Base-by-base conservation (phyloP, 2,329 filamentous ascomycete genomes). In the Beauveria scarabaeidicola region DNA sequence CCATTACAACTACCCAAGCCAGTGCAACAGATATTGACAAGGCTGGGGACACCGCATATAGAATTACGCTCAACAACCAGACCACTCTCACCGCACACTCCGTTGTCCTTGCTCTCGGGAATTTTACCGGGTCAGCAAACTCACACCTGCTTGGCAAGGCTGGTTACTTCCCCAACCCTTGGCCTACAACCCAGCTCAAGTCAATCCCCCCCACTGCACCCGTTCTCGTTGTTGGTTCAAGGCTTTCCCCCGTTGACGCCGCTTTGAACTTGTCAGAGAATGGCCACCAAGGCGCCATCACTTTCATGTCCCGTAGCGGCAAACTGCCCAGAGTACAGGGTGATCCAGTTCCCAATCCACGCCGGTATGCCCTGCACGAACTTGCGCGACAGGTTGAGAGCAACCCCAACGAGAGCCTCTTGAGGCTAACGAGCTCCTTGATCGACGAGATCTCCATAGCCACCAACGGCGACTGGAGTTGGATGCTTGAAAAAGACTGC, bases 291-390 rank as follows among this genome's bases (percentile, higher is more conserved):
- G 53, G 59, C 2, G 53, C 59, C n/a, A 57, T 61, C 27, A 61
- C 59, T 1, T 61, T 61, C 47, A 58, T 61, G 59, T 61, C 59
- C 1, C 59, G 59, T 5, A 61, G 59, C 40, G 59, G 59, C 27
- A 40, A 47, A 15, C 47, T 61, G 5, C 59, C 59, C 9, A 38
- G 48, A 13, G 59, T 61, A 1, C 59, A 61, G n/a, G 59, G 53
- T 10, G 52, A 57, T 3, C 59, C 59, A 5, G 47, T 52, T 1
- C 38, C 59, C 8, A 56, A 56, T 27, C 52, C 52, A 9, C 59
- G 59, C 6, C 52, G 53, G 5, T 57, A 61, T 36, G 40, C 40
- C 3, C 47, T 61, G 25, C 48, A 58, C 17, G 59, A 61, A 47
- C 53, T 61, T 9, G 59, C 59, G n/a, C 36, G 59, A 13, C n/a